Conservation (phyloP, 306 rosid genomes). For the Glycyrrhiza uralensis region DNA sequence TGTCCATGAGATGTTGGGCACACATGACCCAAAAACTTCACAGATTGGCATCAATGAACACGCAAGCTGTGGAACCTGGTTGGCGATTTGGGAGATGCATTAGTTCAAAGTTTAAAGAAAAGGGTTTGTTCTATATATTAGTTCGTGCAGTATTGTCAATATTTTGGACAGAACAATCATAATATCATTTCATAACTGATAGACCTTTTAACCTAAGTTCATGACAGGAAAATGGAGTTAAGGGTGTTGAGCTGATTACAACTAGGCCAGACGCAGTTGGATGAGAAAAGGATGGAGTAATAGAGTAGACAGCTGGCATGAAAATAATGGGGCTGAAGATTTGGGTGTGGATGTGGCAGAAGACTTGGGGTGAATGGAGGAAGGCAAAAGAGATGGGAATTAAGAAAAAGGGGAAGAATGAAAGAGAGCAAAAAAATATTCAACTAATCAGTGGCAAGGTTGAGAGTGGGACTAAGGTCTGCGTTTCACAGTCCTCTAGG, state of each 20-base stretch:
- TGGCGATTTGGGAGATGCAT: conserved; percentile 28
- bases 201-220: no score
- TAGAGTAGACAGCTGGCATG: no score
- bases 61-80: conserved; percentile 93
- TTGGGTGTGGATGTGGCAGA: background rate
- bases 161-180: no score
- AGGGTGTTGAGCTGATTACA: no score
- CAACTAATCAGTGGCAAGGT: background rate
- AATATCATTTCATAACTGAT: no score
- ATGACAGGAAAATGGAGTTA: no score
- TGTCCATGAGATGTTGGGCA: conserved; percentile 74
- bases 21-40: conserved; percentile 95
- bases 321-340: no score
- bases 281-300: no score
- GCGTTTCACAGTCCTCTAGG: background rate
- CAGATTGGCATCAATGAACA: conserved; percentile 98
- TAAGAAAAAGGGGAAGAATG: background rate
- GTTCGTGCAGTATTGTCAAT: no score
- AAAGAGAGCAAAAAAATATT: background rate
- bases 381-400: background rate
- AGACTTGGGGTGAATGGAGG: background rate
- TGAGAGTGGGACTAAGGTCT: background rate
- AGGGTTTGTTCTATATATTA: background rate
- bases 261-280: no score
- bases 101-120: background rate